Conservation (phyloP, 495 filamentous ascomycete genomes). For the Penicillium desertorum region DNA sequence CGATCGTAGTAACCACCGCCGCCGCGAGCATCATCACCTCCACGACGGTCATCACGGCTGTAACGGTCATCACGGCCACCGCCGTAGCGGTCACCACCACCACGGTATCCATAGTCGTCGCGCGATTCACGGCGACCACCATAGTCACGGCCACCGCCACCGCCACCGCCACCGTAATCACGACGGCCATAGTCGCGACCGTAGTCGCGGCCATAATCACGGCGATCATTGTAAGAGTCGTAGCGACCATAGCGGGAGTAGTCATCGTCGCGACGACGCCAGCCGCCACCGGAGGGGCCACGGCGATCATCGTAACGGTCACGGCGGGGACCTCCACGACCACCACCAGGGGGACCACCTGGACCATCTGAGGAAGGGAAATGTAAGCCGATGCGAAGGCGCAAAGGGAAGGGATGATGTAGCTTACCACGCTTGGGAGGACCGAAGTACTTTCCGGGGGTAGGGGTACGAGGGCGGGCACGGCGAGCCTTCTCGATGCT, state of each 20-base stretch:
- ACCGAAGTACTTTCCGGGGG: constrained; percentile 98
- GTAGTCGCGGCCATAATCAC: constrained; percentile 54
- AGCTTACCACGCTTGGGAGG: constrained; percentile 93
- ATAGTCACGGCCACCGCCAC: constrained; percentile 44
- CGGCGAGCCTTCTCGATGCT: constrained; percentile 99
- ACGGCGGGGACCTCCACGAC: constrained; percentile 29
- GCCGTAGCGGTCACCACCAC: constrained; percentile 46
- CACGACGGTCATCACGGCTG: constrained; percentile 59
- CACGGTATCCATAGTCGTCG: constrained; percentile 52
- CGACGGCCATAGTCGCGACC: constrained; percentile 42
- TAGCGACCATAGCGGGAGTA: constrained; percentile 60
- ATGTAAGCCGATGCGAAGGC: constrained; percentile 24
- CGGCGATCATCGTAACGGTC: constrained; percentile 59
- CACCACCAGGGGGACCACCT: not conserved
- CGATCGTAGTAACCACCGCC: constrained; percentile 50
- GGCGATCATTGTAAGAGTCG: constrained; percentile 58
- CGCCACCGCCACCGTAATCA: constrained; percentile 50
- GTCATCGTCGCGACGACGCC: constrained; percentile 46
- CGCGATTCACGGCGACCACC: constrained; percentile 55
- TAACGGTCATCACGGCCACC: constrained; percentile 66
- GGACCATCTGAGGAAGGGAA: constrained; percentile 49
- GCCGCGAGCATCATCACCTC: constrained; percentile 39
- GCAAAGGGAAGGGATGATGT: constrained; percentile 3
- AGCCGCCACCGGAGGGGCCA: constrained; percentile 52
- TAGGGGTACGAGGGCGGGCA: constrained; percentile 89